Conservation (phyloP, 2,329 filamentous ascomycete species). For the Diaporthe vexans region DNA sequence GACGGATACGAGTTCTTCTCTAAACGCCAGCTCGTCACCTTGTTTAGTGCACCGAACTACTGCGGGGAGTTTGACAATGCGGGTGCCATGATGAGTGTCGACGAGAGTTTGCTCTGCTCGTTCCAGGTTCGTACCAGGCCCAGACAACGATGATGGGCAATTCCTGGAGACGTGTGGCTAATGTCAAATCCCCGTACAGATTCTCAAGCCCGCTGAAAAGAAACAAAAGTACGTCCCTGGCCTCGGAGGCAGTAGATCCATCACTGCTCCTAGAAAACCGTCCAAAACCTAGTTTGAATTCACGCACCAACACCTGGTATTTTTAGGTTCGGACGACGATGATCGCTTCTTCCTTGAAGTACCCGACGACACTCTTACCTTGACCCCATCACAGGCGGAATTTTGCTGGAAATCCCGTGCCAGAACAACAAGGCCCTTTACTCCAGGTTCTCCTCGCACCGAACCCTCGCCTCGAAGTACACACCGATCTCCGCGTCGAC, state of each 20-base stretch:
- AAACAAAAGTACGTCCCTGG: constrained; percentile 99
- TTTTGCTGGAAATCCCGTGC: constrained; percentile 39
- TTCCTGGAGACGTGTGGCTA: background rate
- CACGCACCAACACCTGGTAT: constrained; percentile 76
- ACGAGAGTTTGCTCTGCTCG: constrained; percentile 97
- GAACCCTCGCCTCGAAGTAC: constrained; percentile 45
- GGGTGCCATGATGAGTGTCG: constrained; percentile 99
- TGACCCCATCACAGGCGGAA: constrained; percentile 34
- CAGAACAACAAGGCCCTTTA: constrained; percentile 38
- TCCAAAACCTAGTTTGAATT: constrained; percentile 77
- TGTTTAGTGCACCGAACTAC: constrained; percentile 99
- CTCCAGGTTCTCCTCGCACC: constrained; percentile 42
- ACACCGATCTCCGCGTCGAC: constrained; percentile 45
- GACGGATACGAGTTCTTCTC: constrained; percentile 99
- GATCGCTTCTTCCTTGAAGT: constrained; percentile 57
- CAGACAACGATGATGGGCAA: background rate
- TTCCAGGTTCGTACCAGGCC: constrained; percentile 81
- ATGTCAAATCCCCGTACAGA: constrained; percentile 65
- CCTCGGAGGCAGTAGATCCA: constrained; percentile 75
- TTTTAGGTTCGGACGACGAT: constrained; percentile 97
- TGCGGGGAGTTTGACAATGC: constrained; percentile 99
- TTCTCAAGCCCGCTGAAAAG: constrained; percentile 99
- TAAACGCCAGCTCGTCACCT: constrained; percentile 95
- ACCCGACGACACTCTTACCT: constrained; percentile 36
- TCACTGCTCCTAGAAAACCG: constrained; percentile 79